Evolutionary conservation across 192 early-diverging fungal genomes (phyloP).

Genomic region (Coemansia sp.): DNA sequence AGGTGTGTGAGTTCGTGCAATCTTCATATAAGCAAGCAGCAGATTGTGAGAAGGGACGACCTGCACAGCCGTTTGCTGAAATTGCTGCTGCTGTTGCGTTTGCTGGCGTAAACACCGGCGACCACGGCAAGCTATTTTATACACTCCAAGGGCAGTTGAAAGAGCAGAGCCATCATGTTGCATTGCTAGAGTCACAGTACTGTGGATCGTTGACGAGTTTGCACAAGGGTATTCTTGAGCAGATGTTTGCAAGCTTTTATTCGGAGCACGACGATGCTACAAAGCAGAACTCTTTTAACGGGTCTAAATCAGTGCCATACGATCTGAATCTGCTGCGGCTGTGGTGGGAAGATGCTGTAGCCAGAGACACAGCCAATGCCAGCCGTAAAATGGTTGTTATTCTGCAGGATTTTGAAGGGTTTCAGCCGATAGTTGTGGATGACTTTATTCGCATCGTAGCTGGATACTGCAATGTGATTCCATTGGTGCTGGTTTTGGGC

Average conservation of each 20-base stretch:
- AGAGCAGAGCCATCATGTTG: constrained; percentile 52
- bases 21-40: constrained; percentile 51
- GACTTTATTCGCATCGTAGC: constrained; percentile 67
- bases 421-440: constrained; percentile 67
- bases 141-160: constrained; percentile 57
- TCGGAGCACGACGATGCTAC: constrained; percentile 17
- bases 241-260: constrained; percentile 53
- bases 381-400: constrained; percentile 61
- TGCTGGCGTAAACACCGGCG: constrained; percentile 70
- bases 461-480: constrained; percentile 66
- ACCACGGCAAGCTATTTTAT: constrained; percentile 70
- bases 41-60: constrained; percentile 28
- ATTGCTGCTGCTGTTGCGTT: constrained; percentile 72
- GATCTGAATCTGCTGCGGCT: constrained; percentile 66
- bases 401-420: constrained; percentile 86
- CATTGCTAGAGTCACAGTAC: constrained; percentile 66
- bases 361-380: constrained; percentile 17
- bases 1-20: constrained; percentile 63
- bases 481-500: constrained; percentile 78
- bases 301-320: constrained; percentile 52
- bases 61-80: constrained; percentile 61
- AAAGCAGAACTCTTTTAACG: constrained; percentile 9
- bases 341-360: constrained; percentile 56
- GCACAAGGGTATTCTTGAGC: constrained; percentile 67
- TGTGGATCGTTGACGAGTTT: constrained; percentile 62